Base-by-base conservation (phyloP, 2,329 filamentous ascomycete genomes). In the Aspergillus sp. region DNA sequence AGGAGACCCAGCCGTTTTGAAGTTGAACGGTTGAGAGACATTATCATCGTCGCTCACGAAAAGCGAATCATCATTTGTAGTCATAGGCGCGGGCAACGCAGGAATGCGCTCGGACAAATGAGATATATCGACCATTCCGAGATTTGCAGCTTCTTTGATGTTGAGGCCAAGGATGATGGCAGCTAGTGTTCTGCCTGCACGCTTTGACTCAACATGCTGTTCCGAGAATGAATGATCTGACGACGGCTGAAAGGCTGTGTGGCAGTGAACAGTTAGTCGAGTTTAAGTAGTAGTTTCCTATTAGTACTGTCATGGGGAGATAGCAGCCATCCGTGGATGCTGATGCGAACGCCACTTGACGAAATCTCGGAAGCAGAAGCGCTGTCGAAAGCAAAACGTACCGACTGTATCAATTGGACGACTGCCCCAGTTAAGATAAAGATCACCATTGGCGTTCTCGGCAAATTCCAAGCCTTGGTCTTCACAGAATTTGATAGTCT, bases 121-220 rank as follows among this genome's bases (percentile, higher is more conserved):
- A 23, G 70, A 71, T 8, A 75, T 73, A n/a, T 82, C 78, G 44
- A 87, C 73, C 74, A 85, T 77, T 8, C 81, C 82, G 48, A 78
- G 71, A 15, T 70, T 74, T 44, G 76, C 77, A 17, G 86, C 84
- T 66, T 83, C 78, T 48, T 75, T 75, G 49, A 87, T 80, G 48
- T 75, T 81, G 70, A 86, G 74, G 13, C 85, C 85, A 66, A 83
- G 80, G 56, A 88, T 82, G 27, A 88, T 73, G 8, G 85, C 82
- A 21, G 82, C 80, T n/a, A 86, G 71, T 2, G 78, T 81, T 65
- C 86, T 80, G 21, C 81, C 80, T 58, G 80, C 77, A 41, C 86
- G 81, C 71, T 89, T 89, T 25, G 75, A 74, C 68, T 88, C 86
- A 15, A 88, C 86, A 54, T 84, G 76, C 5, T 66, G 75, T 19